Conservation (phyloP, 2,329 filamentous ascomycete species). For the Phialemoniopsis sp. region DNA sequence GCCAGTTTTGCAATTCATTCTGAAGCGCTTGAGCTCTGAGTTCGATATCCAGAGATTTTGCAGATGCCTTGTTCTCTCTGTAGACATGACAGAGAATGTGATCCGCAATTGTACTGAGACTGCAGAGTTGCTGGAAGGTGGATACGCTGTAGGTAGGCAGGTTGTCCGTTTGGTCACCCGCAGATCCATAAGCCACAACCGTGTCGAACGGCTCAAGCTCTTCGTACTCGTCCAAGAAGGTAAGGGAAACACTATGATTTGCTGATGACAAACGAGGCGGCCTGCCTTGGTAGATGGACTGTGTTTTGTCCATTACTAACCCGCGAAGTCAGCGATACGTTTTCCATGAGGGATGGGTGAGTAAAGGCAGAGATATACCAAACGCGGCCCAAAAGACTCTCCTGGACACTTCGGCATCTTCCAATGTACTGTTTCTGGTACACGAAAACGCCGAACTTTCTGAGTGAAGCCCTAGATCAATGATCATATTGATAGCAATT, state of each 20-base stretch:
- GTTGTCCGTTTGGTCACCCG: neutral
- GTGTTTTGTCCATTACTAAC: slow-evolving; percentile 1
- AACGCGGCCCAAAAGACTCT: slow-evolving; percentile 1
- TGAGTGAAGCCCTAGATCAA: neutral
- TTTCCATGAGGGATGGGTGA: neutral
- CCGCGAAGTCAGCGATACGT: neutral
- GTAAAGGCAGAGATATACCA: neutral
- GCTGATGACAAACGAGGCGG: neutral
- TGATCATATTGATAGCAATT: slow-evolving; percentile 1
- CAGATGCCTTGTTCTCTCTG: neutral
- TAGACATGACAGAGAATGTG: neutral
- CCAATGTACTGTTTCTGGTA: neutral
- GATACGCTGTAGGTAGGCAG: neutral
- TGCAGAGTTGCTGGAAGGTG: neutral
- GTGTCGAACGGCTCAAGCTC: neutral
- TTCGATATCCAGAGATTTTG: neutral
- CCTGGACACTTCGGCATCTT: neutral
- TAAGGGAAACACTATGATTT: neutral
- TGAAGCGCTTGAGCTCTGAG: neutral
- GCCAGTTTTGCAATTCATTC: neutral
- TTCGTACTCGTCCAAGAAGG: neutral
- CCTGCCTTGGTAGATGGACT: slow-evolving; percentile 1
- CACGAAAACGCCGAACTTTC: neutral
- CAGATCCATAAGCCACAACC: neutral
- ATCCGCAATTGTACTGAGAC: neutral